Evolutionary conservation across 78 protist genomes (phyloP).

Genomic region (Dictyostelium firmibasis): DNA sequence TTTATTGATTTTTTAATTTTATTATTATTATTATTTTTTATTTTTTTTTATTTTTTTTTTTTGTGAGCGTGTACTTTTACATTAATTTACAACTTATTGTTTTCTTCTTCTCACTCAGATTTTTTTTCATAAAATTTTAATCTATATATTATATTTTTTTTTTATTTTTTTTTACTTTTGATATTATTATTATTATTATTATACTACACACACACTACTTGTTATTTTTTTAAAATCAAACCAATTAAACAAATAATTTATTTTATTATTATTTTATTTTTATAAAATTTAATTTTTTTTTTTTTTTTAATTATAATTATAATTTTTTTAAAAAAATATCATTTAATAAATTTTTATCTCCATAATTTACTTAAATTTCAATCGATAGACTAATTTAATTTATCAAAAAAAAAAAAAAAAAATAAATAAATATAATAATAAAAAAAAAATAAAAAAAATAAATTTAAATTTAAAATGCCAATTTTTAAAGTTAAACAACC

Average conservation of each 20-base stretch:
- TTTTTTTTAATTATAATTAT: no score
- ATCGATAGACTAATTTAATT: not conserved
- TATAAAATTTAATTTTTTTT: not conserved
- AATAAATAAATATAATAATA: no score
- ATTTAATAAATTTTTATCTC: not conserved
- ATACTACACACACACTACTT: no score
- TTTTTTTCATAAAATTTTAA: not conserved
- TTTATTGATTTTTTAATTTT: no score
- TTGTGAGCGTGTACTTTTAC: not conserved
- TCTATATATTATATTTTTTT: not conserved
- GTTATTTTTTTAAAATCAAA: not conserved
- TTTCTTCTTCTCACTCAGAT: not conserved
- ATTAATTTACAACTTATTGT: not conserved
- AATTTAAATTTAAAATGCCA: no score
- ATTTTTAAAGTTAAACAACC: slow-evolving; percentile 17
- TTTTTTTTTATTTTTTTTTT: no score
- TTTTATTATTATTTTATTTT: no score
- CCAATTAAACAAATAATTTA: not conserved
- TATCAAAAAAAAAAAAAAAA: no score
- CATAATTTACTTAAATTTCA: not conserved
- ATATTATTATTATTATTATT: not conserved
- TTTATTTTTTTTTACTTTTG: no score
- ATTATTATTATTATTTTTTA: no score
- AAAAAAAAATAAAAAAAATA: not conserved
- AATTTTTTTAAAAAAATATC: not conserved